phyloP scores from a whole-genome alignment of 2,329 filamentous ascomycete genomes.

The Beauveria rudraprayagi region DNA sequence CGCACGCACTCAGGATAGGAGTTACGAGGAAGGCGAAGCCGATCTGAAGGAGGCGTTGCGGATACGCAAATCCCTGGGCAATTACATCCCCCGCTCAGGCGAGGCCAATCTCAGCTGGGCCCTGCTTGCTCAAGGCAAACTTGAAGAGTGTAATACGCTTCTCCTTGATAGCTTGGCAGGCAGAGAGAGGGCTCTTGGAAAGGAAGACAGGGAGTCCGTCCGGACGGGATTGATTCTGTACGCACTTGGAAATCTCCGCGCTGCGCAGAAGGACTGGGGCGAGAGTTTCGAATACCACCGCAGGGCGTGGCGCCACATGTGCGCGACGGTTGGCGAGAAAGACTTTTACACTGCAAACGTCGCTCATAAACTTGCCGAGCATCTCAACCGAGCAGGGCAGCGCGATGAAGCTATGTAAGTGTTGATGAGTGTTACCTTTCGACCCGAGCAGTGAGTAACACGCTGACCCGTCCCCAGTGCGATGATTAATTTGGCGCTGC shows the following conservation, averaged over 20 bases:
- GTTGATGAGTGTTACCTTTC: not conserved
- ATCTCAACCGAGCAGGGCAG: not conserved
- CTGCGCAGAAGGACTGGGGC: conserved; percentile 1
- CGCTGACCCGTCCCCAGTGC: not conserved
- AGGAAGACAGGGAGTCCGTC: conserved; percentile 10
- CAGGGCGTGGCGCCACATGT: conserved; percentile 11
- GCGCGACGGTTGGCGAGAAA: conserved; percentile 9
- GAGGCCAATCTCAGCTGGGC: conserved; percentile 12
- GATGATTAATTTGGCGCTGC: not conserved
- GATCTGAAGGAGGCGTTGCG: conserved; percentile 10
- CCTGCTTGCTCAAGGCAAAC: conserved; percentile 11
- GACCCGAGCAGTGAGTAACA: not conserved
- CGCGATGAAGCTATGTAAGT: conserved; percentile 11
- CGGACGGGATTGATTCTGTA: conserved; percentile 10
- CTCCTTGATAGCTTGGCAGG: conserved; percentile 8
- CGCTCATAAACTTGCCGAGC: conserved; percentile 12
- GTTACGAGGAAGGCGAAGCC: conserved; percentile 9
- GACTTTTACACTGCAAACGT: conserved; percentile 10
- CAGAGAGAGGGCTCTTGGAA: conserved; percentile 9
- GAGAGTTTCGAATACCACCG: conserved; percentile 12
- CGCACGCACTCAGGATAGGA: conserved; percentile 9
- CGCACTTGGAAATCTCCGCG: conserved; percentile 10
- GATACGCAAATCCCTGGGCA: conserved; percentile 10
- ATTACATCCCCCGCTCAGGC: conserved; percentile 12
- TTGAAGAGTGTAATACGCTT: conserved; percentile 11